phyloP scores from a whole-genome alignment of 805 yeast species.

The Metschnikowia dekortorum region DNA sequence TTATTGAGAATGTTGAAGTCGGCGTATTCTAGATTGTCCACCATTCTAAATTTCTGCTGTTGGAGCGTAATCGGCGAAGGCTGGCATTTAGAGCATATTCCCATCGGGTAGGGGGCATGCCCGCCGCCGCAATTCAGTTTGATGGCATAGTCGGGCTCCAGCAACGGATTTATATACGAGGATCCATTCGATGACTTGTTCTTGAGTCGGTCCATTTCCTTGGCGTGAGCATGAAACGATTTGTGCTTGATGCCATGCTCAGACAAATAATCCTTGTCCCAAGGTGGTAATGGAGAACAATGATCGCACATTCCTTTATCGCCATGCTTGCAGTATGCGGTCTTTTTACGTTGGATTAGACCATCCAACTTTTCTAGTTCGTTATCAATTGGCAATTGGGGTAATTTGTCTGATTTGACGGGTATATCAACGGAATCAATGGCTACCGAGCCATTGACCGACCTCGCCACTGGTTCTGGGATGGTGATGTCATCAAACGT shows the following conservation, averaged over 20 bases:
- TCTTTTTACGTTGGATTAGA: conserved; percentile 57
- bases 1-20: conserved; percentile 67
- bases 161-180: conserved; percentile 71
- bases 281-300: conserved; percentile 93
- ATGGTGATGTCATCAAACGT: conserved; percentile 22
- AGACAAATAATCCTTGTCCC: conserved; percentile 75
- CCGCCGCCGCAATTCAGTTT: conserved; percentile 66
- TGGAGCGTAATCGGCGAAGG: conserved; percentile 92
- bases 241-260: conserved; percentile 79
- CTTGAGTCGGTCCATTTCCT: conserved; percentile 62
- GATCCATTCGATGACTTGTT: conserved; percentile 59
- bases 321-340: conserved; percentile 76
- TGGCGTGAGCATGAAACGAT: conserved; percentile 80
- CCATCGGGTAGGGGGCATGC: conserved; percentile 91
- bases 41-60: conserved; percentile 89
- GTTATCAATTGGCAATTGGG: conserved; percentile 65
- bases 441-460: conserved; percentile 9
- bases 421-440: conserved; percentile 6
- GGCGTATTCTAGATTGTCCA: conserved; percentile 93
- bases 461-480: conserved; percentile 2
- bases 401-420: conserved; percentile 18
- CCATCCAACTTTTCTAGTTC: conserved; percentile 65
- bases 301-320: conserved; percentile 97
- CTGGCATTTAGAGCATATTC: conserved; percentile 94
- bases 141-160: conserved; percentile 66